These are phyloP conservation scores for Fusarium verrucosum DNA, from an alignment of 2,329 filamentous ascomycete genomes.

Conservation along the genomic window DNA sequence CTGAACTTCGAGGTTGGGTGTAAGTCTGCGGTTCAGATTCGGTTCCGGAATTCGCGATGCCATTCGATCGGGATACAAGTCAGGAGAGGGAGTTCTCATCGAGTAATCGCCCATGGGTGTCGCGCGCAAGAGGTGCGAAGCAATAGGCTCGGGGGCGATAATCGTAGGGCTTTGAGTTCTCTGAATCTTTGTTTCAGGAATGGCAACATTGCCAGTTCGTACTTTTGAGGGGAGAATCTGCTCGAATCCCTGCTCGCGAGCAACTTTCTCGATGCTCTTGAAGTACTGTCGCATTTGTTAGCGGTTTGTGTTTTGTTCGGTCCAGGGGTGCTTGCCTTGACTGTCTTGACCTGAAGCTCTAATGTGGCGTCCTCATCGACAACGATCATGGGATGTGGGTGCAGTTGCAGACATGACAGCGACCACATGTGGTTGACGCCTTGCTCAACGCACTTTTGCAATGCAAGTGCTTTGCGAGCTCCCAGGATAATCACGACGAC, in stretches of 20 bases:
- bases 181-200: slow-evolving; percentile 54
- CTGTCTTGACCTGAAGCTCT: slow-evolving; percentile 78
- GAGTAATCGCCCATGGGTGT: slow-evolving; percentile 65
- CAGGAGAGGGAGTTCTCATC: slow-evolving; percentile 64
- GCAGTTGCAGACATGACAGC: slow-evolving; percentile 80
- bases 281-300: slow-evolving; percentile 62
- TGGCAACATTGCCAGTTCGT: slow-evolving; percentile 59
- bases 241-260: slow-evolving; percentile 64
- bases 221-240: slow-evolving; percentile 66
- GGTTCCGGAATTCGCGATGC: slow-evolving; percentile 64
- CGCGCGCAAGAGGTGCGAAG: slow-evolving; percentile 63
- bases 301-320: background rate
- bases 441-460: slow-evolving; percentile 83
- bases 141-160: slow-evolving; percentile 63
- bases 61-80: slow-evolving; percentile 71
- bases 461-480: slow-evolving; percentile 79
- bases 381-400: slow-evolving; percentile 83
- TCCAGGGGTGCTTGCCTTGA: slow-evolving; percentile 57
- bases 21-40: slow-evolving; percentile 55
- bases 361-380: slow-evolving; percentile 83
- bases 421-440: slow-evolving; percentile 94
- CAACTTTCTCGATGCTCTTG: slow-evolving; percentile 74
- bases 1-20: slow-evolving; percentile 61
- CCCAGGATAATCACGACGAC: slow-evolving; percentile 86
- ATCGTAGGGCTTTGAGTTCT: slow-evolving; percentile 58